phyloP scores from a whole-genome alignment of 2,329 filamentous ascomycete genomes.

The Bipolaris cookei region DNA sequence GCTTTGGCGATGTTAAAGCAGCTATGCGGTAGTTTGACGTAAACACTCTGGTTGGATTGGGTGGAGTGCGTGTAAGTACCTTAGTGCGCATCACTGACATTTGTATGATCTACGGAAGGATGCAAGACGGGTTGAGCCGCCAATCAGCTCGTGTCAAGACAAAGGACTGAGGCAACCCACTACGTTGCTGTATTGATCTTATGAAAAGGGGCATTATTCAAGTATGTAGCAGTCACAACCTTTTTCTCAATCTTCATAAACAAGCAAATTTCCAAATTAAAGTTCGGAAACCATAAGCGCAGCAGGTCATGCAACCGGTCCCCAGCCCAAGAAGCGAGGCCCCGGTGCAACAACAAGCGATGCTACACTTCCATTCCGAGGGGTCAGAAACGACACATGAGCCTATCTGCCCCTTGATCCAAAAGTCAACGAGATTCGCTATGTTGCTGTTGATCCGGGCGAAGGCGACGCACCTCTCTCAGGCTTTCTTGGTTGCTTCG shows the following conservation, averaged over 20 bases:
- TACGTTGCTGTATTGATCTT: background rate
- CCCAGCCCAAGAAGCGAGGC: background rate
- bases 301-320: background rate
- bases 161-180: background rate
- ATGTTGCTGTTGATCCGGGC: background rate
- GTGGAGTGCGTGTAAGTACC: background rate
- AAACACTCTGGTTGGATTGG: background rate
- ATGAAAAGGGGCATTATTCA: background rate
- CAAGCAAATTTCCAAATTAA: background rate
- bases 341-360: background rate
- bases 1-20: background rate
- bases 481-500: background rate
- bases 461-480: background rate
- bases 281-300: background rate
- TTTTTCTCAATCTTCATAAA: background rate
- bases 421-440: conserved; percentile 1
- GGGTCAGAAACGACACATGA: background rate
- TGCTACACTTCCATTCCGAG: background rate
- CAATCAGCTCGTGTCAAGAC: background rate
- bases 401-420: background rate
- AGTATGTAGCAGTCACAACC: background rate
- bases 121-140: background rate
- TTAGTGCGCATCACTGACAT: background rate
- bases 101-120: background rate
- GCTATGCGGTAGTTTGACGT: background rate